phyloP scores from a whole-genome alignment of 805 yeast species.

The fission yeast (Schizosaccharomyces pombe) region DNA sequence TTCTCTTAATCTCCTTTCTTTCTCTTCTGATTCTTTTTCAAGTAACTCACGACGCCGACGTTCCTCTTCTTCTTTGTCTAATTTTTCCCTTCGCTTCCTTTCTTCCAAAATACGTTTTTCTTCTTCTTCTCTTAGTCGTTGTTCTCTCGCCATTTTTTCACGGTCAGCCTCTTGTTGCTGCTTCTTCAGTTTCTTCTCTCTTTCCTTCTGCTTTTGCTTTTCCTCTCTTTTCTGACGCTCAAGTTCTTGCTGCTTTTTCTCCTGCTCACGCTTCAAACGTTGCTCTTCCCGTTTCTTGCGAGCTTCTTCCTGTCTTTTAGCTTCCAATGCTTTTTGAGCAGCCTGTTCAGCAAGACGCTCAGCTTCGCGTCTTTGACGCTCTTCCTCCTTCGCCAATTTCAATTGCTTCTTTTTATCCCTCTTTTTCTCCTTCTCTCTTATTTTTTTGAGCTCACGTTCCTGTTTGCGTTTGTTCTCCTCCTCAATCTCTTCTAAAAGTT shows the following conservation, averaged over 20 bases:
- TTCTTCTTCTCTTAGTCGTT: constrained; percentile 9
- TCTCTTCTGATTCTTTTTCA: background rate
- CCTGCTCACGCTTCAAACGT: constrained; percentile 12
- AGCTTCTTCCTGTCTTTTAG: constrained; percentile 9
- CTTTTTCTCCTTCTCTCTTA: constrained; percentile 20
- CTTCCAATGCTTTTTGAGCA: constrained; percentile 9
- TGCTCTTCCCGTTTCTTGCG: constrained; percentile 11
- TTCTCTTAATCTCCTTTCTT: background rate
- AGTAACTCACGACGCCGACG: background rate
- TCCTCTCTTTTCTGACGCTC: constrained; percentile 9
- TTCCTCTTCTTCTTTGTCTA: background rate
- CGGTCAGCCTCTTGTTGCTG: constrained; percentile 10
- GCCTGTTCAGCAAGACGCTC: constrained; percentile 16
- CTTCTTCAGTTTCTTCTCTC: constrained; percentile 8
- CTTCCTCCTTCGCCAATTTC: constrained; percentile 20
- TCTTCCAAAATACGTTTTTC: constrained; percentile 4
- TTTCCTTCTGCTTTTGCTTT: constrained; percentile 9
- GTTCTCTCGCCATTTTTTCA: constrained; percentile 7
- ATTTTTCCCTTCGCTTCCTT: background rate
- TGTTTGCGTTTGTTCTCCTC: constrained; percentile 11
- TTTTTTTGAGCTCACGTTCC: constrained; percentile 16
- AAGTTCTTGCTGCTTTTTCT: constrained; percentile 15
- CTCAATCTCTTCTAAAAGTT: constrained; percentile 15
- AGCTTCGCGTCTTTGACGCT: constrained; percentile 15
- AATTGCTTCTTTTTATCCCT: constrained; percentile 20